Conservation (phyloP, 371 early-diverging fungal genomes). For the Actinomortierella wolfii region DNA sequence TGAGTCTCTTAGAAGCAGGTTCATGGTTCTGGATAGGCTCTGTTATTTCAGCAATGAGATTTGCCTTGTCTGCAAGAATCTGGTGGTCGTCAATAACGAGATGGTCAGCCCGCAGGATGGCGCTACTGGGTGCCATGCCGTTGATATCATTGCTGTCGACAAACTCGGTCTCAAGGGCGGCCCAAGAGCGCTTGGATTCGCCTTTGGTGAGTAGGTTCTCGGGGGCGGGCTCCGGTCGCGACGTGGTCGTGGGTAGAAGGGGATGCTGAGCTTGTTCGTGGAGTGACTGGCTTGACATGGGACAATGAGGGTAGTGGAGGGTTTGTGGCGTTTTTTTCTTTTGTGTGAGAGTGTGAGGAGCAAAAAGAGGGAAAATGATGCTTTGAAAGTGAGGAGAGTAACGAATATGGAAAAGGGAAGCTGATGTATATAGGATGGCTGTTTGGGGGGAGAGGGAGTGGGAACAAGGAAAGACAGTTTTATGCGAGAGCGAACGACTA, state of each 20-base stretch:
- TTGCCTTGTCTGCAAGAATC: constrained; percentile 9
- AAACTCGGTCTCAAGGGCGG: constrained; percentile 27
- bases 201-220: constrained; percentile 17
- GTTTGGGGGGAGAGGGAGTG: too few species aligned
- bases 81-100: constrained; percentile 27
- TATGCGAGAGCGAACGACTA: too few species aligned
- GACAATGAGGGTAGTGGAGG: too few species aligned
- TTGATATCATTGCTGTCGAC: constrained; percentile 36
- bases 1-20: background rate
- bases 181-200: constrained; percentile 19
- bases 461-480: too few species aligned
- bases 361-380: too few species aligned
- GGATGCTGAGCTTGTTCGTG: too few species aligned
- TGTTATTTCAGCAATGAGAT: constrained; percentile 10
- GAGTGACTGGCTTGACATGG: too few species aligned
- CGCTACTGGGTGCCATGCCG: constrained; percentile 30
- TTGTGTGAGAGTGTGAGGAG: too few species aligned
- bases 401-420: too few species aligned
- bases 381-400: too few species aligned
- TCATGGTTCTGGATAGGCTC: background rate
- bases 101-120: constrained; percentile 23
- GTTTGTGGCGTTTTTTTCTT: too few species aligned
- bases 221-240: constrained; percentile 15
- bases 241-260: constrained; percentile 4
- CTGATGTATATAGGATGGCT: too few species aligned